These are phyloP conservation scores for Rhynchosporium agropyri DNA, from an alignment of 2,329 filamentous ascomycete species.

Conservation along the genomic window DNA sequence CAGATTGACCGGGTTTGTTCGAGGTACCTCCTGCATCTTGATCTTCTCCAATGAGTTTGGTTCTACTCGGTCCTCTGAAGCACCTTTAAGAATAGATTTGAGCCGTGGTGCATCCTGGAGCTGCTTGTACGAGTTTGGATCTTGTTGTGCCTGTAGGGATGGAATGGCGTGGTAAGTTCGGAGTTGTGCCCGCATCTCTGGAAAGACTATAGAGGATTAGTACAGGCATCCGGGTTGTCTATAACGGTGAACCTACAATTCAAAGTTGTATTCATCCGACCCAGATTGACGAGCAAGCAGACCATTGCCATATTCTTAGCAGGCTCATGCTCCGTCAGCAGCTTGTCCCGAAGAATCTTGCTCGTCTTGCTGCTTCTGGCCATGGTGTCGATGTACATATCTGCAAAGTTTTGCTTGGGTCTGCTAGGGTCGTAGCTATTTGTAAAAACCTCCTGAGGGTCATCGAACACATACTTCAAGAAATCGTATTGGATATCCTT, in stretches of 20 bases:
- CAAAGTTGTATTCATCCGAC: conserved; percentile 97
- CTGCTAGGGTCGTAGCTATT: conserved; percentile 75
- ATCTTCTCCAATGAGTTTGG: conserved; percentile 84
- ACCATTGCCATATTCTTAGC: conserved; percentile 99
- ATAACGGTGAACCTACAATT: conserved; percentile 69
- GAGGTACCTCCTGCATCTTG: conserved; percentile 67
- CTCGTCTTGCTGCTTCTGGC: conserved; percentile 98
- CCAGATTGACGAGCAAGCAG: conserved; percentile 93
- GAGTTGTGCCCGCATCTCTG: conserved; percentile 97
- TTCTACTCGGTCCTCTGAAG: conserved; percentile 87
- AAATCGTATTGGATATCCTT: conserved; percentile 90
- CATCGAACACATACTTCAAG: conserved; percentile 76
- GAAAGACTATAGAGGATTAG: conserved; percentile 72
- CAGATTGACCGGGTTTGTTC: conserved; percentile 95
- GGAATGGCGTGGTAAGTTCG: conserved; percentile 98
- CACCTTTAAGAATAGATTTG: conserved; percentile 96
- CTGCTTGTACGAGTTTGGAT: conserved; percentile 96
- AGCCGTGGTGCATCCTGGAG: conserved; percentile 93
- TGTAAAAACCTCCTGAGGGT: conserved; percentile 77
- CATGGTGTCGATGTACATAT: conserved; percentile 98
- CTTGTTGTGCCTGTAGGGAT: conserved; percentile 90
- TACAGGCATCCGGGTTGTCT: conserved; percentile 8
- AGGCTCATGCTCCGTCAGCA: conserved; percentile 86
- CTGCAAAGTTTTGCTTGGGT: conserved; percentile 80
- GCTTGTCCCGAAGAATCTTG: conserved; percentile 96